These are phyloP conservation scores for Blastomyces silverae DNA, from an alignment of 2,329 filamentous ascomycete species.

Conservation along the genomic window DNA sequence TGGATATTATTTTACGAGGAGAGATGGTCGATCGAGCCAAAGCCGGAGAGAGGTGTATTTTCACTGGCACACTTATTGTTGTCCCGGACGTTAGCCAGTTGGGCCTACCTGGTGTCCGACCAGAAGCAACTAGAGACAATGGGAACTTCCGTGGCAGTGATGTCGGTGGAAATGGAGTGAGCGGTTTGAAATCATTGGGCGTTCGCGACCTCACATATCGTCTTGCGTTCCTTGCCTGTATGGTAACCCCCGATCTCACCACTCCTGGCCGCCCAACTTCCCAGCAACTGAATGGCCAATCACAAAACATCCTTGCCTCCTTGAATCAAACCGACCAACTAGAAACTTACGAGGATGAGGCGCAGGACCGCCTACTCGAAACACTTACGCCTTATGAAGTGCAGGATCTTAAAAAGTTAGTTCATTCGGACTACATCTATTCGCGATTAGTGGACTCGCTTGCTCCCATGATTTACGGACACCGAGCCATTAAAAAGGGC, in stretches of 20 bases:
- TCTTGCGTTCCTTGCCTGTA: slow-evolving; percentile 92
- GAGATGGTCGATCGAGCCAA: slow-evolving; percentile 98
- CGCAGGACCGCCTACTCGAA: slow-evolving; percentile 77
- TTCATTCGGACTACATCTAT: slow-evolving; percentile 94
- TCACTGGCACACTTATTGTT: slow-evolving; percentile 91
- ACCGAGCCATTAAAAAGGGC: slow-evolving; percentile 96
- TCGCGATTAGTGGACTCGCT: slow-evolving; percentile 85
- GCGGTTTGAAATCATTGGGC: slow-evolving; percentile 83
- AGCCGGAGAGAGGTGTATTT: slow-evolving; percentile 96
- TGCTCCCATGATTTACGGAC: slow-evolving; percentile 93
- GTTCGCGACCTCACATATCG: slow-evolving; percentile 93
- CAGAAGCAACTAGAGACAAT: slow-evolving; percentile 78
- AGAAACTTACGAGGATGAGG: slow-evolving; percentile 73
- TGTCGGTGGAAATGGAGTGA: slow-evolving; percentile 75
- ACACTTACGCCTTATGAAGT: slow-evolving; percentile 84
- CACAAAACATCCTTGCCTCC: slow-evolving; percentile 76
- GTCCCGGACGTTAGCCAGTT: slow-evolving; percentile 96
- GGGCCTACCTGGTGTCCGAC: slow-evolving; percentile 74
- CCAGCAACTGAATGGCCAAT: slow-evolving; percentile 62
- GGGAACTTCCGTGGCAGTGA: slow-evolving; percentile 68
- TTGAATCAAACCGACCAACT: slow-evolving; percentile 65
- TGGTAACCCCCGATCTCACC: slow-evolving; percentile 84
- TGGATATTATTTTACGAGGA: slow-evolving; percentile 92
- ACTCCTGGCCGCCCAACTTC: slow-evolving; percentile 68
- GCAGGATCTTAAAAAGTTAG: slow-evolving; percentile 83